phyloP scores from a whole-genome alignment of 2,329 filamentous ascomycete species.

The Fusarium goolgardi region DNA sequence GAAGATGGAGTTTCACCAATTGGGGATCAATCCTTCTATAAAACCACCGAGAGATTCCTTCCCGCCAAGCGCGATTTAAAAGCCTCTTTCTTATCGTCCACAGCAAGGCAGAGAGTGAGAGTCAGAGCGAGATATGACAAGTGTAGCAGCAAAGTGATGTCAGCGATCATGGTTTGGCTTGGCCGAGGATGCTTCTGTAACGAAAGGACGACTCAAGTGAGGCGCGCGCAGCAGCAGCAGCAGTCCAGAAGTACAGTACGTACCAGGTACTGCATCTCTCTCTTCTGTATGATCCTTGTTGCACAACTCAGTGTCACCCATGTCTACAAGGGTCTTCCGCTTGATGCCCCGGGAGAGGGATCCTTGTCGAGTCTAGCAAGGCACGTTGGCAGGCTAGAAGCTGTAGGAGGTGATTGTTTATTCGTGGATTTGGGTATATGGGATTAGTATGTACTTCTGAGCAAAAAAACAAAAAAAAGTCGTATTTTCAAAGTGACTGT shows the following conservation, averaged over 20 bases:
- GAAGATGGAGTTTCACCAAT: conserved; percentile 25
- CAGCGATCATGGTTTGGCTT: conserved; percentile 36
- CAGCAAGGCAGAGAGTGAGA: conserved; percentile 6
- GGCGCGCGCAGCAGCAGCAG: conserved; percentile 21
- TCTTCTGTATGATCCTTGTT: conserved; percentile 7
- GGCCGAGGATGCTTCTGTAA: conserved; percentile 10
- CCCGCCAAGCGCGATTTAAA: conserved; percentile 21
- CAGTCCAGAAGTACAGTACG: conserved; percentile 10
- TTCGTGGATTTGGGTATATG: conserved; percentile 22
- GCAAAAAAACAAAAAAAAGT: neutral
- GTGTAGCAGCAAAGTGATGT: conserved; percentile 37
- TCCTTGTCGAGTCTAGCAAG: conserved; percentile 29
- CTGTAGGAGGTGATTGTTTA: conserved; percentile 13
- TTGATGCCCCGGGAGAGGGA: conserved; percentile 28
- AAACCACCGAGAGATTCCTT: neutral
- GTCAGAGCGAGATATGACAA: conserved; percentile 9
- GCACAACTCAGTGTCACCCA: conserved; percentile 35
- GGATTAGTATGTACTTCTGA: neutral
- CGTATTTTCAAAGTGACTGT: neutral
- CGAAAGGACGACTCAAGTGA: conserved; percentile 11
- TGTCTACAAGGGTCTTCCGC: conserved; percentile 40
- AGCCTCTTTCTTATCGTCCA: conserved; percentile 1
- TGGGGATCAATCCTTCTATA: conserved; percentile 7
- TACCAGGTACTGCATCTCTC: neutral
- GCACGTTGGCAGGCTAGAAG: conserved; percentile 22